phyloP scores from a whole-genome alignment of 768 basidiomycete genomes.

The Phylloporus rhodoxanthus region DNA sequence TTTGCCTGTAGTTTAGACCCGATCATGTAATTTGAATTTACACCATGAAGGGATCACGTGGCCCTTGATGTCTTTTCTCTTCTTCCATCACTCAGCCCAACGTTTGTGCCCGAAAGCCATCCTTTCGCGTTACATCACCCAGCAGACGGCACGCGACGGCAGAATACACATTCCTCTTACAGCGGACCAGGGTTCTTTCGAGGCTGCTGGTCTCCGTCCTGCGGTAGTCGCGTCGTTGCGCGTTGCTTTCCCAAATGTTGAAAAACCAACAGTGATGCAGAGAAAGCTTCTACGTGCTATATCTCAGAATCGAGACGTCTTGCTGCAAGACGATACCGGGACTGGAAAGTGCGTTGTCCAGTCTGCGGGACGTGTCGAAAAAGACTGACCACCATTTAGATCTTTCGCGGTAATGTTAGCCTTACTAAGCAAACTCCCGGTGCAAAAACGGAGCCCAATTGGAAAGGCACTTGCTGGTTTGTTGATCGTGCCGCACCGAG shows the following conservation, averaged over 20 bases:
- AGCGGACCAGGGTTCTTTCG: constrained; percentile 33
- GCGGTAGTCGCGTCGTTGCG: constrained; percentile 45
- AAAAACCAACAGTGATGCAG: constrained; percentile 55
- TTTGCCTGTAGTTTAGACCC: constrained; percentile 5
- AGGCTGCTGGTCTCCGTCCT: constrained; percentile 48
- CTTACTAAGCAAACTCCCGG: constrained; percentile 51
- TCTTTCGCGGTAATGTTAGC: constrained; percentile 69
- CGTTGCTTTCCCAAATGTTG: constrained; percentile 57
- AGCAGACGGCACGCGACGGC: constrained; percentile 12
- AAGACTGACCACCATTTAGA: constrained; percentile 33
- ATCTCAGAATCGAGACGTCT: constrained; percentile 49
- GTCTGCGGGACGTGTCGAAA: neutral
- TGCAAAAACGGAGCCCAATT: constrained; percentile 16
- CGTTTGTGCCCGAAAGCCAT: constrained; percentile 20
- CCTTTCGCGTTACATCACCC: constrained; percentile 25
- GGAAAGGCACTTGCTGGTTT: constrained; percentile 44
- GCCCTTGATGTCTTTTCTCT: constrained; percentile 23
- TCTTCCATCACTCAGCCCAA: constrained; percentile 1
- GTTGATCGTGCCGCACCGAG: constrained; percentile 66
- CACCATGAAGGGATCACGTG: constrained; percentile 12
- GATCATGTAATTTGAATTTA: constrained; percentile 7
- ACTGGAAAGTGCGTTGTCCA: constrained; percentile 62
- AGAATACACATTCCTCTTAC: neutral
- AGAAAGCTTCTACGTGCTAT: constrained; percentile 57
- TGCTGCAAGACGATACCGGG: constrained; percentile 68